phyloP scores from a whole-genome alignment of 768 basidiomycete species.

The Phlebiopsis gigantea region DNA sequence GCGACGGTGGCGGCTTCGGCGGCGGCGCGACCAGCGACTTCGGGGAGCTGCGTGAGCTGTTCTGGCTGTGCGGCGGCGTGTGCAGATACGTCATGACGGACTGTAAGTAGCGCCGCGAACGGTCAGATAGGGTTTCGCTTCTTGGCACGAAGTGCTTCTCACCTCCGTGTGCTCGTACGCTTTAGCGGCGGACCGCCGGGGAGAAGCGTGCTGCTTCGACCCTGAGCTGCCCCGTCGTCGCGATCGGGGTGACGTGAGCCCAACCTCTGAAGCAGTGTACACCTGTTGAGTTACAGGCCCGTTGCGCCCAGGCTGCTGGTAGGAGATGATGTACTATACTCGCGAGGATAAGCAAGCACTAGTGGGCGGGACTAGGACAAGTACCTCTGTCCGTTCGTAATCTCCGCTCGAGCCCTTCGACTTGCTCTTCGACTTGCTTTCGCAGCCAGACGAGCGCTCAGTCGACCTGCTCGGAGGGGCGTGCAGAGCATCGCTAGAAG shows the following conservation, averaged over 20 bases:
- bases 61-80: slow-evolving; percentile 22
- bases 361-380: background rate
- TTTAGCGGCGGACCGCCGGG: slow-evolving; percentile 11
- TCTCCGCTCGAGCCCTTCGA: slow-evolving; percentile 14
- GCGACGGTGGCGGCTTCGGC: slow-evolving; percentile 13
- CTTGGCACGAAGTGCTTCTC: background rate
- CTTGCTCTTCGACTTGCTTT: slow-evolving; percentile 2
- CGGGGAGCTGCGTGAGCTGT: slow-evolving; percentile 19
- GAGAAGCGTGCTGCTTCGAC: slow-evolving; percentile 4
- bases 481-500: slow-evolving; percentile 2
- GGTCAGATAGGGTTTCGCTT: background rate
- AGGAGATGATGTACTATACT: slow-evolving; percentile 24
- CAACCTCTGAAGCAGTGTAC: slow-evolving; percentile 18
- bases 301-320: slow-evolving; percentile 14
- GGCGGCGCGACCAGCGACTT: background rate
- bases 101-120: slow-evolving; percentile 7
- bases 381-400: slow-evolving; percentile 27
- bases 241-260: background rate
- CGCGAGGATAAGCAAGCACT: background rate
- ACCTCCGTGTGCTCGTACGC: slow-evolving; percentile 26
- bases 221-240: background rate
- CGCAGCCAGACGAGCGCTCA: slow-evolving; percentile 13
- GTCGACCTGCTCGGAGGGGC: background rate
- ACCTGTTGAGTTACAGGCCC: slow-evolving; percentile 10
- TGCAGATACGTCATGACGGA: slow-evolving; percentile 22